phyloP scores from a whole-genome alignment of 2,329 filamentous ascomycete genomes.

The Aspergillus tubingensis region DNA sequence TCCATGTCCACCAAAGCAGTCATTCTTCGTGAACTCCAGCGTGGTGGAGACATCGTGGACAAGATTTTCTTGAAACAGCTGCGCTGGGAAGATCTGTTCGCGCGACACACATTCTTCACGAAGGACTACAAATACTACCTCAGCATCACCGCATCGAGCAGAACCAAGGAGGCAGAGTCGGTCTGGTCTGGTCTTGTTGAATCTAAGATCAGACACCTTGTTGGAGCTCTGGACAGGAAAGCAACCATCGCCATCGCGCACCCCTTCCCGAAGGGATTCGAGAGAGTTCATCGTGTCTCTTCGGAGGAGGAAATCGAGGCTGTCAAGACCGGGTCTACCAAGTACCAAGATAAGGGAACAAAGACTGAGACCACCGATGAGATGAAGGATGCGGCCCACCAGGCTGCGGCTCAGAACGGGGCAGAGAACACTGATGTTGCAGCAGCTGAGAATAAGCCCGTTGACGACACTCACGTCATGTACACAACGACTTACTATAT shows the following conservation, averaged over 20 bases:
- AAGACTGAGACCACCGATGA: constrained; percentile 56
- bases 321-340: constrained; percentile 62
- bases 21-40: constrained; percentile 78
- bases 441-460: constrained; percentile 37
- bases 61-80: constrained; percentile 75
- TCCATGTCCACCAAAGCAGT: constrained; percentile 81
- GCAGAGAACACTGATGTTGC: constrained; percentile 43
- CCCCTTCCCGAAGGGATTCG: constrained; percentile 90
- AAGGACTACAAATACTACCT: constrained; percentile 94
- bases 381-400: constrained; percentile 52
- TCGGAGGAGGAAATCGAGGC: constrained; percentile 63
- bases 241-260: constrained; percentile 79
- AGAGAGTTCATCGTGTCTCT: constrained; percentile 72
- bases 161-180: constrained; percentile 78
- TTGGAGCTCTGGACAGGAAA: constrained; percentile 79
- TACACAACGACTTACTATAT: constrained; percentile 96
- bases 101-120: constrained; percentile 91
- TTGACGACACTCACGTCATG: constrained; percentile 55
- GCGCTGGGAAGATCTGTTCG: constrained; percentile 85
- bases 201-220: constrained; percentile 85
- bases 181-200: constrained; percentile 91
- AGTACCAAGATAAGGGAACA: constrained; percentile 58
- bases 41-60: constrained; percentile 74
- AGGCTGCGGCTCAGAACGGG: constrained; percentile 51
- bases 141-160: constrained; percentile 79